These are phyloP conservation scores for Fusarium nelsonii DNA, from an alignment of 2,329 filamentous ascomycete genomes.

Conservation along the genomic window DNA sequence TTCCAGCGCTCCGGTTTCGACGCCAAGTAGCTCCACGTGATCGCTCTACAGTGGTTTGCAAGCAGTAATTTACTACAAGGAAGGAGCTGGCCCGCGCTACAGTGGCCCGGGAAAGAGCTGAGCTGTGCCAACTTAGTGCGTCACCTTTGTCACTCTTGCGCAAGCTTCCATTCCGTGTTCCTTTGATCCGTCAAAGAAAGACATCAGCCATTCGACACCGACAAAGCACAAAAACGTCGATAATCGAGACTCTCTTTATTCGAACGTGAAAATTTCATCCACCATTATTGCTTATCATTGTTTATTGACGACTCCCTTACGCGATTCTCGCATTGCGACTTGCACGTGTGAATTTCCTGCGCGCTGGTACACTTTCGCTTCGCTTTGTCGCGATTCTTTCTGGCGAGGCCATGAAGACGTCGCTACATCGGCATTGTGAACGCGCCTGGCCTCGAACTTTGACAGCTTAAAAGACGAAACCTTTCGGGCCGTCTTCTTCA, in stretches of 20 bases:
- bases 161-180: conserved; percentile 31
- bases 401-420: conserved; percentile 51
- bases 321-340: conserved; percentile 25
- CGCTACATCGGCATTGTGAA: conserved; percentile 11
- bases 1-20: conserved; percentile 21
- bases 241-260: neutral
- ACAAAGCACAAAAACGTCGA: neutral
- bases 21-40: neutral
- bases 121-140: conserved; percentile 44
- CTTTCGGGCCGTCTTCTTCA: neutral
- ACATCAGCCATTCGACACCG: conserved; percentile 14
- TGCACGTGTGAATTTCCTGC: conserved; percentile 25
- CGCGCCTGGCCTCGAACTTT: conserved; percentile 9
- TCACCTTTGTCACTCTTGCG: conserved; percentile 38
- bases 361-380: conserved; percentile 26
- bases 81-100: conserved; percentile 29
- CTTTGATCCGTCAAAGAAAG: conserved; percentile 18
- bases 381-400: conserved; percentile 28
- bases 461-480: neutral
- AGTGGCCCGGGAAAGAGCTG: conserved; percentile 14
- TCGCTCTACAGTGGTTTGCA: conserved; percentile 28
- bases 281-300: neutral
- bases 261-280: neutral
- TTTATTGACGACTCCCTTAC: conserved; percentile 27
- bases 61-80: conserved; percentile 33